Evolutionary conservation across 129 eudicot species (phyloP).

Genomic region (Tanacetum coccineum): DNA sequence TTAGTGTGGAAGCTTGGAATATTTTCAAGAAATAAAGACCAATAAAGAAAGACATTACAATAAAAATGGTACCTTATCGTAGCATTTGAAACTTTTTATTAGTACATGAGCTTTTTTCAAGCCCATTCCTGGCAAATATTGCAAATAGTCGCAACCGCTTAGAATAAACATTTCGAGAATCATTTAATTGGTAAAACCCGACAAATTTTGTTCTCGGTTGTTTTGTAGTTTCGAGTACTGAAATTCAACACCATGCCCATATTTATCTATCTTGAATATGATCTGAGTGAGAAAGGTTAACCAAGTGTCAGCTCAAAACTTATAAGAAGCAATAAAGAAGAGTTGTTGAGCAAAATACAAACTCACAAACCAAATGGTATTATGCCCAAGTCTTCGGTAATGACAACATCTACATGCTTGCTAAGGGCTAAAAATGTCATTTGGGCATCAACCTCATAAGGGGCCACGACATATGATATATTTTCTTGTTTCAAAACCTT

Average conservation of each 20-base stretch:
- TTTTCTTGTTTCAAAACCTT: slow-evolving; percentile 83
- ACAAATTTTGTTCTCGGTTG: slow-evolving; percentile 64
- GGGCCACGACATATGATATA: slow-evolving; percentile 77
- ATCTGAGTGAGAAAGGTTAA: slow-evolving; percentile 38
- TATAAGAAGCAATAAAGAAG: slow-evolving; percentile 9
- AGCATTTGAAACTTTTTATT: slow-evolving; percentile 66
- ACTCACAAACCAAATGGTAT: slow-evolving; percentile 93
- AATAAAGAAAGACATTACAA: neutral
- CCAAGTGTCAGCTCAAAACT: slow-evolving; percentile 6
- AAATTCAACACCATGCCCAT: slow-evolving; percentile 95
- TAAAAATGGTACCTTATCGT: slow-evolving; percentile 48
- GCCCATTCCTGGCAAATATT: slow-evolving; percentile 96
- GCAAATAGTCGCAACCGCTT: slow-evolving; percentile 96
- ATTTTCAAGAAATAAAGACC: neutral
- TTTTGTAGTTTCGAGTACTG: slow-evolving; percentile 50
- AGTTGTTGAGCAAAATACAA: slow-evolving; percentile 3
- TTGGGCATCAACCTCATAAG: slow-evolving; percentile 99
- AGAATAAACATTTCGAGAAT: slow-evolving; percentile 90
- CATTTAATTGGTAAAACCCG: slow-evolving; percentile 82
- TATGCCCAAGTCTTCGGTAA: slow-evolving; percentile 94
- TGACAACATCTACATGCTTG: slow-evolving; percentile 91
- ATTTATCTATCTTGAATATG: slow-evolving; percentile 97
- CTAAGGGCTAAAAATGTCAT: slow-evolving; percentile 87
- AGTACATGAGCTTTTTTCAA: slow-evolving; percentile 83
- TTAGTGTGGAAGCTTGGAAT: neutral